Evolutionary conservation across 192 early-diverging fungal genomes (phyloP), one percentile per base, ranked within the genome.

Genomic region (Umbelopsis ramanniana): DNA sequence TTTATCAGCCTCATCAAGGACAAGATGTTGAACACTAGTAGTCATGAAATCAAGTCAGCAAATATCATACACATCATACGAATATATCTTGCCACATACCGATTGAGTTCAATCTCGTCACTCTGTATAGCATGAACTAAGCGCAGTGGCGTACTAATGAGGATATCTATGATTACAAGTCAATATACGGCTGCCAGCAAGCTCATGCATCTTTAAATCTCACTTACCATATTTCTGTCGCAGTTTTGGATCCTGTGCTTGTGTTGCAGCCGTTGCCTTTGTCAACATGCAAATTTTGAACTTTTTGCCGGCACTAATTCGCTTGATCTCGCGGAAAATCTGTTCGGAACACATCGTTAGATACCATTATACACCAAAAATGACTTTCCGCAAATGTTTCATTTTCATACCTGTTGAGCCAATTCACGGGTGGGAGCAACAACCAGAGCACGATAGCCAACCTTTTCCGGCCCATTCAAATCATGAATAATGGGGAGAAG

Each of bases 351-450:
- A 29, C 33, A n/a, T n/a, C 45, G 19, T 40, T 21, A 50, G 8
- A 45, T 66, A 55, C 12, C 6, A 55, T 37, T 26, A 17, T 3
- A 67, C 35, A 6, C 15, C 37, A 29, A 35, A n/a, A 46, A 38
- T 7, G 17, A 37, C 48, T 10, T n/a, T 50, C 0, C 26, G 15
- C 12, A n/a, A 22, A 29, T 46, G 5, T 7, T 60, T 22, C 7
- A 24, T 47, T 26, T 33, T 8, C 72, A 26, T 72, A 88, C 89
- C 82, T 93, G 92, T 37, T 87, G 85, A 10, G 95, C 95, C 74
- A 99, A 84, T 84, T 99, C 97, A 40, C 96, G 83, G 0, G 96
- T 99, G 1, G 97, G 97, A 22, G 96, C 91, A 19, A 99, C 91
- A 66, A 99, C 90, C 8, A 96, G 83, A 0, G 95, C 97, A 38